Evolutionary conservation across 306 rosid genomes (phyloP), one percentile per base, ranked within the genome.

Genomic region (Nissolia schottii): DNA sequence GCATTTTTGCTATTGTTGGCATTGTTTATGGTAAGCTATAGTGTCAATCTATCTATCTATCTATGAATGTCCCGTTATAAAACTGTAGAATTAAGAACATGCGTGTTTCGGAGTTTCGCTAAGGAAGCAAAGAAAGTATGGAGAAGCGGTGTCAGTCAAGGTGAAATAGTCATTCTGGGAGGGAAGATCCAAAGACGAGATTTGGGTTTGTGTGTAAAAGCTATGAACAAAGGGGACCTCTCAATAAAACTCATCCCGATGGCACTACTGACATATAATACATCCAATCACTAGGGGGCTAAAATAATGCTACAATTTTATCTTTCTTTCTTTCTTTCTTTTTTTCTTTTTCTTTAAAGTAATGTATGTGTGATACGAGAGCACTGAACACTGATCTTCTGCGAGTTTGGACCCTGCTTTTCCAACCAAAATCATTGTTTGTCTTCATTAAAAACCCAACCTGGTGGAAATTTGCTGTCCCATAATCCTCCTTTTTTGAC

Each of bases 401-500:
- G 84, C 58, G 65, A 48, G 83, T 51, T 68, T 76, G 90, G 77
- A 80, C 83, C 71, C 79, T 61, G 66, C 81, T 84, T 83, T 81
- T 70, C 67, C 79, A 73, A 67, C 82, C 85, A 78, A 81, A 66
- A 79, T 79, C 45, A 77, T 79, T 22, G 29, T 56, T 71, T 81
- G 82, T 71, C 77, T 48, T 80, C 92, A 77, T 85, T 15, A 75
- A 75, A 86, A 88, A 82, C 80, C 79, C 35, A 80, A 82, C 90
- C 84, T 65, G 70, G 51, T 63, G 59, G 69, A 73, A 88, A 79
- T 5, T 85, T 61, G 80, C 64, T 66, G 82, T 66, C 79, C 78
- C 24, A 18, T 49, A 37, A 13, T 57, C 40, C 15, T 31, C 51
- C 65, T 64, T 60, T 61, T 63, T 38, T 6, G 4, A 7, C 7